Evolutionary conservation across 345 rosid genomes (phyloP).

Genomic region (Psidium guajava): DNA sequence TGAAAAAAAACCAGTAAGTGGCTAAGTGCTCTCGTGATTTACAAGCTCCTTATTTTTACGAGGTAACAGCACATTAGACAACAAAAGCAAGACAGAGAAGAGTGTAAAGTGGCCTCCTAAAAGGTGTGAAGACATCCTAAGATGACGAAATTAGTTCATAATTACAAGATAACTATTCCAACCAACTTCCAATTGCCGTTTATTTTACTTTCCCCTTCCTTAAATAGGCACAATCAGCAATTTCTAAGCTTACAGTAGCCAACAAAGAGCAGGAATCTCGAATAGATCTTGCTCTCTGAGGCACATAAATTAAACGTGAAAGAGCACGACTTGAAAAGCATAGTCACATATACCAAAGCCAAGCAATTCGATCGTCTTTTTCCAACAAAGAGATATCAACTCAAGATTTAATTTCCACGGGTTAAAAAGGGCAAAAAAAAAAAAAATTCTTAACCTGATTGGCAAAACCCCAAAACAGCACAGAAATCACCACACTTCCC

Average conservation of each 20-base stretch:
- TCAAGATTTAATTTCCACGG: not conserved
- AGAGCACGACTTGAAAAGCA: not conserved
- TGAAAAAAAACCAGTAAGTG: not conserved
- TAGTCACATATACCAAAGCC: not conserved
- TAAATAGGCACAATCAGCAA: not conserved
- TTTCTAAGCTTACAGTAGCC: not conserved
- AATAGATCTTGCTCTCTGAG: not conserved
- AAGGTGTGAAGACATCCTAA: not conserved
- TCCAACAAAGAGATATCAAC: not conserved
- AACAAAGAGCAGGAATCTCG: not conserved
- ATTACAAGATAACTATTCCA: not conserved
- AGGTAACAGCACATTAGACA: not conserved
- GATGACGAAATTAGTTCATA: not conserved
- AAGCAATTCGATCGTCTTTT: not conserved
- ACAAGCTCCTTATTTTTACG: not conserved
- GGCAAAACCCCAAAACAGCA: constrained; percentile 96
- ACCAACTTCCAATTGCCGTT: not conserved
- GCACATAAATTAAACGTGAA: not conserved
- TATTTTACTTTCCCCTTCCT: not conserved
- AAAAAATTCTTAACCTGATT: constrained; percentile 55
- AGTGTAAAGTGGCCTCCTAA: not conserved
- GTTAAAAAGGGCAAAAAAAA: not conserved
- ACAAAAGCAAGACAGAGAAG: too few species aligned
- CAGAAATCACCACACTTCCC: constrained; percentile 96
- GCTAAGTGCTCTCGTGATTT: not conserved